These are phyloP conservation scores for Hibiscus mutabilis DNA, from an alignment of 345 rosid genomes.

Conservation along the genomic window DNA sequence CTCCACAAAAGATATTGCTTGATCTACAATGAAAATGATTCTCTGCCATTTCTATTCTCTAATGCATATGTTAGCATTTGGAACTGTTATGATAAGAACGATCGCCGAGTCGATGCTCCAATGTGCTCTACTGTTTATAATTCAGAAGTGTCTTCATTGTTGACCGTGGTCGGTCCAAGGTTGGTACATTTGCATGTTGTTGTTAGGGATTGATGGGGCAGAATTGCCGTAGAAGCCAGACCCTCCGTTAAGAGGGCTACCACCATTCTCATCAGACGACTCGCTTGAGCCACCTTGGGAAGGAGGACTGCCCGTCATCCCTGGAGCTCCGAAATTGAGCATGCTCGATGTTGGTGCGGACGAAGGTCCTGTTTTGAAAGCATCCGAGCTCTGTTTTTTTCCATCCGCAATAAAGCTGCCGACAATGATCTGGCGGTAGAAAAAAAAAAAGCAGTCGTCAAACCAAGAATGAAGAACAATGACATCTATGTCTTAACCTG, in stretches of 20 bases:
- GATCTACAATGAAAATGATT: slow-evolving; percentile 9
- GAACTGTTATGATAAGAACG: slow-evolving; percentile 8
- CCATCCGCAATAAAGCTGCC: slow-evolving; percentile 77
- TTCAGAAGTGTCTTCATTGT: slow-evolving; percentile 28
- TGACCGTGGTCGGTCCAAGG: slow-evolving; percentile 51
- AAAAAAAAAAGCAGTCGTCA: neutral
- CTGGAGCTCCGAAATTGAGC: slow-evolving; percentile 54
- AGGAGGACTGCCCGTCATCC: slow-evolving; percentile 43
- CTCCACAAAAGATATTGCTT: neutral
- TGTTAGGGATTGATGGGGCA: slow-evolving; percentile 38
- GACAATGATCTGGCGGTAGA: slow-evolving; percentile 52
- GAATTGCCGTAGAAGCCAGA: slow-evolving; percentile 33
- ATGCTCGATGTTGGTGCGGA: slow-evolving; percentile 42
- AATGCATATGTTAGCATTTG: slow-evolving; percentile 15
- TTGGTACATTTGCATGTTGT: slow-evolving; percentile 57
- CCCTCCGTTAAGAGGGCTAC: slow-evolving; percentile 44
- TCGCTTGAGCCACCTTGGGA: slow-evolving; percentile 72
- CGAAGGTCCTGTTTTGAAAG: slow-evolving; percentile 46
- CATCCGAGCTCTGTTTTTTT: slow-evolving; percentile 40
- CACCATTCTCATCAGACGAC: slow-evolving; percentile 65
- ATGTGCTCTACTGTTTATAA: neutral
- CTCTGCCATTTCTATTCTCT: slow-evolving; percentile 11
- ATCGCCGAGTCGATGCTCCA: neutral
- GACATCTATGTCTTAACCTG: neutral
- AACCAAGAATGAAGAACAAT: slow-evolving; percentile 4